Evolutionary conservation across 345 rosid species (phyloP).

Genomic region (Arabis hirsuta): DNA sequence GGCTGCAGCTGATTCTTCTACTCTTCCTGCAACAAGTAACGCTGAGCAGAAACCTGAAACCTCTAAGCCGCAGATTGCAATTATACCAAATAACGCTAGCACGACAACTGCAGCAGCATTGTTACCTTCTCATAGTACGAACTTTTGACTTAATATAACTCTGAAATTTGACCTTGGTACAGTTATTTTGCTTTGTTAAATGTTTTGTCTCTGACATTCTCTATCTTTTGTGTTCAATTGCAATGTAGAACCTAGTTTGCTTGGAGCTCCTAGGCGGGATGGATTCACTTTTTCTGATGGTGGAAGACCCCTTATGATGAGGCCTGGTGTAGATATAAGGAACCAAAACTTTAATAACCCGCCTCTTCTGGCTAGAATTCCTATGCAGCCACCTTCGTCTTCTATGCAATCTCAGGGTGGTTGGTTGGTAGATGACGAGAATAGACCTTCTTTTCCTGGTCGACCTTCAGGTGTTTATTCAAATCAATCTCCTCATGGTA

Average conservation of each 20-base stretch:
- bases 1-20: constrained; percentile 52
- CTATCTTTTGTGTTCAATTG: constrained; percentile 32
- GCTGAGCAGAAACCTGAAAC: constrained; percentile 66
- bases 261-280: constrained; percentile 85
- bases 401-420: constrained; percentile 63
- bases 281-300: constrained; percentile 45
- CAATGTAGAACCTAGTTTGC: constrained; percentile 80
- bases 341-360: constrained; percentile 71
- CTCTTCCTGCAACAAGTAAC: constrained; percentile 46
- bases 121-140: constrained; percentile 74
- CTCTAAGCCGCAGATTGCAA: constrained; percentile 57
- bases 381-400: constrained; percentile 50
- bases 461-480: constrained; percentile 50
- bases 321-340: constrained; percentile 58
- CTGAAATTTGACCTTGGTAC: neutral
- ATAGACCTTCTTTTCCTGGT: constrained; percentile 54
- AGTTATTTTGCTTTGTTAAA: neutral
- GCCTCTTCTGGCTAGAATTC: constrained; percentile 65
- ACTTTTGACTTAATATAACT: constrained; percentile 31
- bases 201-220: constrained; percentile 23
- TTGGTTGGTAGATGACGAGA: constrained; percentile 77
- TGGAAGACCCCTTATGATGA: constrained; percentile 53
- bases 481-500: constrained; percentile 51
- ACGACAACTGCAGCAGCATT: constrained; percentile 48
- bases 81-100: constrained; percentile 51